Base-by-base conservation (phyloP, 257 asterid genomes). In the Verbena officinalis region DNA sequence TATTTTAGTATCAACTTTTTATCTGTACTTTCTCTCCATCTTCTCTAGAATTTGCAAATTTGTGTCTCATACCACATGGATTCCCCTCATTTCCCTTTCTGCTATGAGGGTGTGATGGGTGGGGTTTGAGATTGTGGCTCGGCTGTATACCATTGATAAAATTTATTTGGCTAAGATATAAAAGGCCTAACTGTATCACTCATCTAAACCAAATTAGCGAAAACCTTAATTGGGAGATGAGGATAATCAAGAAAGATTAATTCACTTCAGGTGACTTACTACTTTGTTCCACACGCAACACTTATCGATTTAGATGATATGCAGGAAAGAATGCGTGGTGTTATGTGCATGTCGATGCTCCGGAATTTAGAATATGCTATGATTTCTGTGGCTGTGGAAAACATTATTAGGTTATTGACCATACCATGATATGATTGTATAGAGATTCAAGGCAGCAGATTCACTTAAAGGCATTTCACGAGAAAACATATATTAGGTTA, bases 1-100 rank as follows among this genome's bases (percentile, higher is more conserved):
- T 73, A 64, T 74, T 49, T 27, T 63, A 68, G 66, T 62, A 39
- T 54, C 51, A 50, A 43, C 56, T n/a, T n/a, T n/a, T n/a, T n/a
- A 62, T 70, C 72, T 61, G 67, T 65, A 3, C 5, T 27, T 67
- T 60, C 9, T 59, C 31, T 43, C 55, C 46, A 14, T 59, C 46
- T 34, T 71, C 16, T 49, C 70, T 64, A 24, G 55, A 64, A 21
- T 63, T 49, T 55, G 39, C 20, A 15, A 53, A 27, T 67, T 33
- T 43, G 8, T 36, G 40, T 4, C 11, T 27, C n/a, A 59, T 57
- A 39, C 45, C 62, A 44, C 24, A 39, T 17, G 14, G n/a, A 56
- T 46, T 57, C 55, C 24, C 50, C 46, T 48, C 22, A 27, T 50
- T 20, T 57, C 7, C 8, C 40, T 36, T 36, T 36, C 40, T 36